Evolutionary conservation across 805 yeast genomes (phyloP).

Genomic region (Suhomyces kilbournensis): DNA sequence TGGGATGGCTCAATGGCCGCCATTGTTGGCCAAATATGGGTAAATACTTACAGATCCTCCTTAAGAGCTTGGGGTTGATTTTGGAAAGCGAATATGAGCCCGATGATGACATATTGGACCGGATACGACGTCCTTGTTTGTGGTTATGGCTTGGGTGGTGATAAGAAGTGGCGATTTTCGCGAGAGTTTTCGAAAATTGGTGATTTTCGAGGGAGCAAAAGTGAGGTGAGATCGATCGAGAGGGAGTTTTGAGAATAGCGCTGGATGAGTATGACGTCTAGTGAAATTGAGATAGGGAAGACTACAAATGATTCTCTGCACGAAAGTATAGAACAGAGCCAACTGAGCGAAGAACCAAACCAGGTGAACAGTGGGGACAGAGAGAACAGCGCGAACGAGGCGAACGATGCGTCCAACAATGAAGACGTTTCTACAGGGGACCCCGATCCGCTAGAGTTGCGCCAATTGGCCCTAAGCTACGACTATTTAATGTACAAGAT

Average conservation of each 20-base stretch:
- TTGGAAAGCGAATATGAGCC: constrained; percentile 39
- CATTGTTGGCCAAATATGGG: constrained; percentile 27
- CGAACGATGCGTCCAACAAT: no score
- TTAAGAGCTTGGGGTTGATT: constrained; percentile 45
- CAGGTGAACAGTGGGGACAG: no score
- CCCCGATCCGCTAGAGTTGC: constrained; percentile 59
- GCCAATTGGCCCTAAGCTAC: constrained; percentile 56
- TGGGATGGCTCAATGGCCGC: constrained; percentile 31
- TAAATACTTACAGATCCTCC: constrained; percentile 40
- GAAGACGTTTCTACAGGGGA: not conserved
- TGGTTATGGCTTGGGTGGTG: not conserved
- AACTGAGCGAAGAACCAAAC: no score
- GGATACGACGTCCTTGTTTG: not conserved
- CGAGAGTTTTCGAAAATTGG: constrained; percentile 1
- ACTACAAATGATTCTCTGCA: not conserved
- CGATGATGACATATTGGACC: constrained; percentile 9
- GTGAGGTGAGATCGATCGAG: not conserved
- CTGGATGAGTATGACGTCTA: not conserved
- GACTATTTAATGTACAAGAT: constrained; percentile 66
- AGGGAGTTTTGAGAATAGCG: no score
- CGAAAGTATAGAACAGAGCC: not conserved
- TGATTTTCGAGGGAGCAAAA: not conserved
- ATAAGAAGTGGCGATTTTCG: not conserved
- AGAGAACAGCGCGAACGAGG: no score
- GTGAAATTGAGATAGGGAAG: no score